Evolutionary conservation across 768 basidiomycete genomes (phyloP).

Genomic region (Lentinula lateritia): DNA sequence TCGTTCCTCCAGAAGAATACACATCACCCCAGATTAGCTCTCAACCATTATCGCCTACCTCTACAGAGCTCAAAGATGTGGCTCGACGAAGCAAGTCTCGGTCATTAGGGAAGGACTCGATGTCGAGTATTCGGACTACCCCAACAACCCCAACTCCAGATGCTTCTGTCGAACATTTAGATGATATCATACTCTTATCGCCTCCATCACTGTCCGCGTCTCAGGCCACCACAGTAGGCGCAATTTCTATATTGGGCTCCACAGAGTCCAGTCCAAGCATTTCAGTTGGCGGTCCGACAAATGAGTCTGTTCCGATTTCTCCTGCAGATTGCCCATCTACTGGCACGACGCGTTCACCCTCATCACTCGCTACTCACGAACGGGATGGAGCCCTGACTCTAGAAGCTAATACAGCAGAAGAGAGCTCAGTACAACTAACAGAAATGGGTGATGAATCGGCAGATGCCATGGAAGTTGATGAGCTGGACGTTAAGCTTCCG

Average conservation of each 20-base stretch:
- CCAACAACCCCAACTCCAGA: background rate
- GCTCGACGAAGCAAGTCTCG: background rate
- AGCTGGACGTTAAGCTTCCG: background rate
- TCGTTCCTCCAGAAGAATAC: slow-evolving; percentile 3
- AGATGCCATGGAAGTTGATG: background rate
- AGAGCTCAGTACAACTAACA: background rate
- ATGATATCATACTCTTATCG: slow-evolving; percentile 26
- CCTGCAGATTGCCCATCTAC: background rate
- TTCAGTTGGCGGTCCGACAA: background rate
- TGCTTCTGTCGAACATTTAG: slow-evolving; percentile 6
- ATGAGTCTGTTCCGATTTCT: background rate
- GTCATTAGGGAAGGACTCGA: background rate
- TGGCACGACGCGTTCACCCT: too few relatives aligned
- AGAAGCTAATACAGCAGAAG: too few relatives aligned
- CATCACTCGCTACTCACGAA: background rate
- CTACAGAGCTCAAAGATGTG: background rate
- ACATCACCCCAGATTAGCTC: background rate
- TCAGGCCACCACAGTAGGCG: too few relatives aligned
- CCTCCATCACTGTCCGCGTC: too few relatives aligned
- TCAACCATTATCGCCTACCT: background rate
- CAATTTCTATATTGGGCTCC: background rate
- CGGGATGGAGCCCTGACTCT: background rate
- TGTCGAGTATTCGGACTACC: background rate
- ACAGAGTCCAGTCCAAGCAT: background rate
- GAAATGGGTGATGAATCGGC: background rate